phyloP scores from a whole-genome alignment of 177 flowering plant genomes.

The Vitis hybrid region DNA sequence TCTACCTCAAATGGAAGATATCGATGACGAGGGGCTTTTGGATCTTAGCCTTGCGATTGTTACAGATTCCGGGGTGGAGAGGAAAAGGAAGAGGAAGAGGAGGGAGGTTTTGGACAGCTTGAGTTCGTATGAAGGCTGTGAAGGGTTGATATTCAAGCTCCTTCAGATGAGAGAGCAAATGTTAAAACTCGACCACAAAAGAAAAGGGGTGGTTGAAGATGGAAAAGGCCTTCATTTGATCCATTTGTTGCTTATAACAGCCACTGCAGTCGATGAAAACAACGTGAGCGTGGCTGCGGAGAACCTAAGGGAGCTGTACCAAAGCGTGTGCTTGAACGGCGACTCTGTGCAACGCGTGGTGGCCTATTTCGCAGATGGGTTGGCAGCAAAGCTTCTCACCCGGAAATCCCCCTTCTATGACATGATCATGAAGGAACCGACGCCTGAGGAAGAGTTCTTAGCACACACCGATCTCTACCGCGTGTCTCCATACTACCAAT shows the following conservation, averaged over 20 bases:
- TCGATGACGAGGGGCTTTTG: constrained; percentile 40
- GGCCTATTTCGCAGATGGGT: constrained; percentile 68
- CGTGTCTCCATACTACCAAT: constrained; percentile 69
- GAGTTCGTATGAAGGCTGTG: constrained; percentile 23
- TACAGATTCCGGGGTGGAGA: constrained; percentile 10
- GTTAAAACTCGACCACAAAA: constrained; percentile 39
- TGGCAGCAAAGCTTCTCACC: constrained; percentile 57
- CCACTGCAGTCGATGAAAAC: constrained; percentile 52
- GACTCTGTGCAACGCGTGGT: constrained; percentile 70
- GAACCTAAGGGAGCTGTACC: constrained; percentile 50
- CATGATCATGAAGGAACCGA: constrained; percentile 56
- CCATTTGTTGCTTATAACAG: constrained; percentile 55
- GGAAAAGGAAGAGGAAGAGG: constrained; percentile 33
- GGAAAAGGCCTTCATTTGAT: constrained; percentile 65
- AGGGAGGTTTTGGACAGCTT: constrained; percentile 1
- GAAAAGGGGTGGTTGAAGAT: constrained; percentile 28
- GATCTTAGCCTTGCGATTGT: constrained; percentile 46
- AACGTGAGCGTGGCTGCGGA: constrained; percentile 28
- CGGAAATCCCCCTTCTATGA: constrained; percentile 54
- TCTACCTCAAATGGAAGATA: constrained; percentile 30
- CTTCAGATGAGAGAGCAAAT: constrained; percentile 60
- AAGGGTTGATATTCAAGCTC: constrained; percentile 48
- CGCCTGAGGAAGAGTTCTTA: constrained; percentile 50
- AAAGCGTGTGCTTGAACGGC: constrained; percentile 40
- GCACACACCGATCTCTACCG: constrained; percentile 57